Conservation (phyloP, 164 flowering plant species). For the Piper betle region DNA sequence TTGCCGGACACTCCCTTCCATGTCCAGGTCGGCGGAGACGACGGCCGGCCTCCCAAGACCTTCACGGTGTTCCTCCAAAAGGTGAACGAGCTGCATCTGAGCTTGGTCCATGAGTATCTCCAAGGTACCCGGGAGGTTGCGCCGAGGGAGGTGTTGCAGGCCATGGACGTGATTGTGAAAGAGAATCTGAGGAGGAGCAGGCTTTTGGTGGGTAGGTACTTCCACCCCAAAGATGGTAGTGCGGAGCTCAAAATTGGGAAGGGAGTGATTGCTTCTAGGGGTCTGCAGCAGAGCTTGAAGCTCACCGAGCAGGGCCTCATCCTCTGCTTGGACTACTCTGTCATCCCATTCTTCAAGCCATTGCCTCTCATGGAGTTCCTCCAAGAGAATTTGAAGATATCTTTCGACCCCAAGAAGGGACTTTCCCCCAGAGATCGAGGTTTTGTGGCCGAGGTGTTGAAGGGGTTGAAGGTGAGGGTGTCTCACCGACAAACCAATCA, state of each 20-base stretch:
- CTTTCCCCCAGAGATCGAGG: background rate
- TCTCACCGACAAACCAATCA: background rate
- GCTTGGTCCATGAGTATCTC: background rate
- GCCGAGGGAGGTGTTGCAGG: background rate
- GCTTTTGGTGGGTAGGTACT: background rate
- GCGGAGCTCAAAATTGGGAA: background rate
- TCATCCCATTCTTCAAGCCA: background rate
- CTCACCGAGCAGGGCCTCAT: background rate
- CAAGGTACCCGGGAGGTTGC: background rate
- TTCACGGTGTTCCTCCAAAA: background rate
- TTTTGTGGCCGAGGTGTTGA: background rate
- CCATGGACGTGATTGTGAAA: too few relatives aligned
- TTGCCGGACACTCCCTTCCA: background rate
- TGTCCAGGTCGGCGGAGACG: background rate
- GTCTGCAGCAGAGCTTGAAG: background rate
- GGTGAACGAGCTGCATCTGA: background rate
- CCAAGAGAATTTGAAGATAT: background rate
- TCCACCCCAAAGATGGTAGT: background rate
- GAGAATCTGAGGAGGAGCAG: background rate
- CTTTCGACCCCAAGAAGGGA: background rate
- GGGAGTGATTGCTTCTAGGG: background rate
- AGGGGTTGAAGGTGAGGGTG: background rate
- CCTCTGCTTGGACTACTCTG: too few relatives aligned
- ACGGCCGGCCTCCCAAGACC: background rate
- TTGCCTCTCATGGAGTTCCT: background rate